Conservation (phyloP, 495 filamentous ascomycete genomes). For the Podospora sp. region DNA sequence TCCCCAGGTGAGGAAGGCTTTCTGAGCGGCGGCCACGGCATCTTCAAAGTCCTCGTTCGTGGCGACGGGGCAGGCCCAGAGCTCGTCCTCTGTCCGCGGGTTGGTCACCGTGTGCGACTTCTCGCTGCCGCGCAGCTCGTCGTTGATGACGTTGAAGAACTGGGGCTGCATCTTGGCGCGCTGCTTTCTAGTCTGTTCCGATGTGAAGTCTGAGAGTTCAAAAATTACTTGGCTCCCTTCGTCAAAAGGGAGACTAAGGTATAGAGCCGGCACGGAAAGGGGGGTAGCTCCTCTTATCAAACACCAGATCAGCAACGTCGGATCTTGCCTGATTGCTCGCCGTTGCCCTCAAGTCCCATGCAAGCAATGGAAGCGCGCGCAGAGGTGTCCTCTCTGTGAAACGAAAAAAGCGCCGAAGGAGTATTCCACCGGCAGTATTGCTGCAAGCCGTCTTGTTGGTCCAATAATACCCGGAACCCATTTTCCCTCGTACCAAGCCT, state of each 20-base stretch:
- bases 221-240: background rate
- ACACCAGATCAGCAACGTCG: too few relatives aligned
- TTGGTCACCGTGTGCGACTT: constrained; percentile 45
- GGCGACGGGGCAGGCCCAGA: constrained; percentile 51
- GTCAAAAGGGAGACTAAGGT: too few relatives aligned
- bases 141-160: constrained; percentile 53
- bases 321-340: too few relatives aligned
- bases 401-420: background rate
- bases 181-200: background rate
- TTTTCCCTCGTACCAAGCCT: constrained; percentile 12
- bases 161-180: constrained; percentile 36
- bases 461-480: constrained; percentile 20
- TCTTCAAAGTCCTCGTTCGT: constrained; percentile 51
- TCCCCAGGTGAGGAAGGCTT: constrained; percentile 50
- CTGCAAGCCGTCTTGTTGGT: background rate
- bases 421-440: constrained; percentile 14
- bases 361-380: background rate
- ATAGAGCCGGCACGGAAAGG: too few relatives aligned
- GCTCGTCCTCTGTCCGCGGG: constrained; percentile 50
- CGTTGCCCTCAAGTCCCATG: background rate
- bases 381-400: background rate
- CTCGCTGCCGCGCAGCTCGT: constrained; percentile 42
- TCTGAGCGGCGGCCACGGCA: constrained; percentile 49
- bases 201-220: background rate
- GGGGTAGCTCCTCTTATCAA: too few relatives aligned